Base-by-base conservation (phyloP, 768 basidiomycete species). In the Boletus bicolor region DNA sequence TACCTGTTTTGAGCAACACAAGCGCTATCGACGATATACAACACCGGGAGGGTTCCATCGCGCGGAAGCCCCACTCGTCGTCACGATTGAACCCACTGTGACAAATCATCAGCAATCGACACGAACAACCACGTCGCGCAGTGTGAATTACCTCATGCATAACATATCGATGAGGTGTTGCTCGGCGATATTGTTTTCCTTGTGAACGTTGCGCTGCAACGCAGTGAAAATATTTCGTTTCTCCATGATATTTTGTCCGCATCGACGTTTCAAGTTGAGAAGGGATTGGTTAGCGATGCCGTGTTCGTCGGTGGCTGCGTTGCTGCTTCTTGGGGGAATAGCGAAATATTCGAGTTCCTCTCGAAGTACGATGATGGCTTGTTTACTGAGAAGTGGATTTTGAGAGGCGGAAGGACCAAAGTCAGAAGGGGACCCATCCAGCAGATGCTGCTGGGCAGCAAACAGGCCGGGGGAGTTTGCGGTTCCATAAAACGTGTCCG, bases 121-220 rank as follows among this genome's bases (percentile, higher is more conserved):
- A 47, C 10, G 46, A 38, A 52, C 34, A 42, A 41, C 39, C 26
- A 55, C 57, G 53, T 38, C 44, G 14, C 42, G 17, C 26, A 42
- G 56, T 46, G 39, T 44, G 12, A 44, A 44, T 75, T 69, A 96
- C 96, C 94, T 97, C 93, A 98, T 97, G 76, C 96, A 98, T 59
- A 99, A 79, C 97, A 99, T 99, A 75, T 98, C 97, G 73, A 99
- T 99, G 64, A 99, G 77, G 76, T 99, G 97, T 75, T 98, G 96
- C 74, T 99, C 97, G 17, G 97, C 97, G 51, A 97, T 80, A 71
- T 99, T 98, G 70, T 98, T 98, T 77, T 98, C 96, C 78, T 96
- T 96, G 75, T 96, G 96, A 60, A 98, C 96, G 73, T 99, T 99
- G 65, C 97, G 82, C 78, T 99, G 96, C 53, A 99, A 78, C 39